Percentiles rank a stretch among this genome's conserved stretches.
These are phyloP conservation scores for Phylloporus arenicola DNA, from an alignment of 768 basidiomycete genomes.

Conservation along the genomic window DNA sequence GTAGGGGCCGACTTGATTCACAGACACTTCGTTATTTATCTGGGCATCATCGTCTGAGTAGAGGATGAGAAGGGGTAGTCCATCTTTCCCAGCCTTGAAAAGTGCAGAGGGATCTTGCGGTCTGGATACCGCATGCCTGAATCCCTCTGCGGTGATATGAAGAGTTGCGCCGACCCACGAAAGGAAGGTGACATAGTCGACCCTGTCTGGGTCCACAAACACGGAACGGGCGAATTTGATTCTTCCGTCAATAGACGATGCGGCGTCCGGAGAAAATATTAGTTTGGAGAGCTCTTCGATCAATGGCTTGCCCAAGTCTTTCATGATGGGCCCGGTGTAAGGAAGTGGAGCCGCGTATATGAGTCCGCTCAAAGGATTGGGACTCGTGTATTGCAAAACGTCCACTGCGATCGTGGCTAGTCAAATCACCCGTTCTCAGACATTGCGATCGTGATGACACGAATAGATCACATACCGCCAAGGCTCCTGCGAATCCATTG, in stretches of 20 bases:
- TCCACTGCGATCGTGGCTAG: slow-evolving; percentile 1
- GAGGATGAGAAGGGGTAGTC: not conserved
- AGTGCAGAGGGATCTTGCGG: not conserved
- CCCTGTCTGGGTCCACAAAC: slow-evolving; percentile 2
- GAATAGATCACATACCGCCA: slow-evolving; percentile 1
- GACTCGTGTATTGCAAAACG: not conserved
- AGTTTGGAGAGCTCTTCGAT: not conserved
- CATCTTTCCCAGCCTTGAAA: not conserved
- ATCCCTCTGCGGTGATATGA: not conserved
- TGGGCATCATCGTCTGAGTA: not conserved
- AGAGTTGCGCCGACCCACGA: slow-evolving; percentile 3
- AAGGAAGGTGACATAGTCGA: slow-evolving; percentile 2
- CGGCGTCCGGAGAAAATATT: not conserved
- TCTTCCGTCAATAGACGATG: not conserved
- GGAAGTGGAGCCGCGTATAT: slow-evolving; percentile 6
- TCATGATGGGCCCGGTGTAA: slow-evolving; percentile 8
- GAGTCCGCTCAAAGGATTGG: not conserved
- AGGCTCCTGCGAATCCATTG: slow-evolving; percentile 1
- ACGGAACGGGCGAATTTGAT: slow-evolving; percentile 5
- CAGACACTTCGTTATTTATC: not conserved
- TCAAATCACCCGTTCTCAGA: not conserved
- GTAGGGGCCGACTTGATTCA: not conserved
- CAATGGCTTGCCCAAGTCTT: not conserved
- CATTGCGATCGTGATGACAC: not conserved
- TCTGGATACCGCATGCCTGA: not conserved